These are phyloP conservation scores for Talaromyces thailandensis DNA, from an alignment of 495 filamentous ascomycete genomes.

Conservation along the genomic window DNA sequence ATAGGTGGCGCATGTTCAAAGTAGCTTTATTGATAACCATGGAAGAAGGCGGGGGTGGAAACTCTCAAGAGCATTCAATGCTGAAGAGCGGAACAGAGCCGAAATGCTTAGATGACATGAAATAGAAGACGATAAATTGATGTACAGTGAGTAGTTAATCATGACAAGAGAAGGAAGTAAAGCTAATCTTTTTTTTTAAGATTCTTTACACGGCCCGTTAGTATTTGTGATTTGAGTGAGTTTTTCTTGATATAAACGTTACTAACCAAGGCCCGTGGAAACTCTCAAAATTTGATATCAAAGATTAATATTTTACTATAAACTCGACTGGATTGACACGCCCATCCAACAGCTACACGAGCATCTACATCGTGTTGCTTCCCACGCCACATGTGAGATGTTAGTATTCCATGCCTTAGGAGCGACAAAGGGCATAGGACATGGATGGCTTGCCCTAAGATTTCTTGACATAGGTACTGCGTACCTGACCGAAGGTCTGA, in stretches of 20 bases:
- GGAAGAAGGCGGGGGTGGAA: background rate
- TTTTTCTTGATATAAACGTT: too few relatives aligned
- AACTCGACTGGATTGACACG: background rate
- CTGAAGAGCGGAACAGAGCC: background rate
- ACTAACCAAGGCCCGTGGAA: too few relatives aligned
- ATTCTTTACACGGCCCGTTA: too few relatives aligned
- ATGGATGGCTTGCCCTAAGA: background rate
- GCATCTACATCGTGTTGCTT: constrained; percentile 1
- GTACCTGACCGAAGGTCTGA: background rate
- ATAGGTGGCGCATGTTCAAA: background rate
- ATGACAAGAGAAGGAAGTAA: too few relatives aligned
- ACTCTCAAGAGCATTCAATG: background rate
- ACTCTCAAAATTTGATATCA: background rate
- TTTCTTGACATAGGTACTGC: background rate
- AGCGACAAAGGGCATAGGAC: background rate
- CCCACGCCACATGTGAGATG: background rate
- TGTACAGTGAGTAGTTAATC: too few relatives aligned
- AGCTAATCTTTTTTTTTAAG: background rate
- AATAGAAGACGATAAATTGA: background rate
- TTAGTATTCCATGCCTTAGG: background rate
- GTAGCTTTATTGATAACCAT: background rate
- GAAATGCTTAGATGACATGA: background rate
- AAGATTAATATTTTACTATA: background rate
- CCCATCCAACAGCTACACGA: background rate
- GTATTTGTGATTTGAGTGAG: too few relatives aligned